Base-by-base conservation (phyloP, 2,329 filamentous ascomycete genomes). In the Myriosclerotinia curreyana region DNA sequence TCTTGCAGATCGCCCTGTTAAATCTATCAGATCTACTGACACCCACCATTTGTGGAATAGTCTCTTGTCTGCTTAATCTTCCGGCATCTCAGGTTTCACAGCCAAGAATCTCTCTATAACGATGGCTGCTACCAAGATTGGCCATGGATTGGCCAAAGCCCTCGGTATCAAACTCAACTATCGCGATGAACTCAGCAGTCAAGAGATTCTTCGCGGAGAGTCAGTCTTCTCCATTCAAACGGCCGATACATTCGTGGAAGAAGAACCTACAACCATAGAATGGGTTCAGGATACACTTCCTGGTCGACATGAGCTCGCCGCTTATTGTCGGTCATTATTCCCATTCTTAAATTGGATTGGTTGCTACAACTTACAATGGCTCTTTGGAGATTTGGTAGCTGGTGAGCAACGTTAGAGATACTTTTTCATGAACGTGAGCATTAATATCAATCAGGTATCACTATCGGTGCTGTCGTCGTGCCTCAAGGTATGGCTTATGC, bases 401-500 rank as follows among this genome's bases (percentile, higher is more conserved):
- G 94, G 90, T 90, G 74, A 74, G 84, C 46, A 15, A 54, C 50
- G 12, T 60, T 28, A 15, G 34, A 25, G 34, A 25, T 44, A 22
- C 9, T n/a, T 40, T 42, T 6, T n/a, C 2, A 31, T 20, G 42
- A 28, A 52, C 9, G 38, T 53, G 31, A 52, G 62, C 22, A 54
- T 46, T 42, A 28, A 46, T 44, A 31, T 63, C 1, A 38, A 49
- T 28, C 52, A 86, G 83, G 85, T 75, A 84, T 90, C 66, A 91
- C 88, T 4, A 86, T 90, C 60, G 88, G 88, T 66, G 83, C 83
- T 64, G 87, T 90, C 31, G 92, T 97, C 34, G 91, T 98, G n/a
- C 94, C 94, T 7, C 94, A 98, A 75, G 89, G 92, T 67, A 97
- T 98, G 94, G 93, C 94, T 0, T 98, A 98, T 77, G 93, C 94